phyloP scores from a whole-genome alignment of 306 rosid species.

The Prunus armeniaca region DNA sequence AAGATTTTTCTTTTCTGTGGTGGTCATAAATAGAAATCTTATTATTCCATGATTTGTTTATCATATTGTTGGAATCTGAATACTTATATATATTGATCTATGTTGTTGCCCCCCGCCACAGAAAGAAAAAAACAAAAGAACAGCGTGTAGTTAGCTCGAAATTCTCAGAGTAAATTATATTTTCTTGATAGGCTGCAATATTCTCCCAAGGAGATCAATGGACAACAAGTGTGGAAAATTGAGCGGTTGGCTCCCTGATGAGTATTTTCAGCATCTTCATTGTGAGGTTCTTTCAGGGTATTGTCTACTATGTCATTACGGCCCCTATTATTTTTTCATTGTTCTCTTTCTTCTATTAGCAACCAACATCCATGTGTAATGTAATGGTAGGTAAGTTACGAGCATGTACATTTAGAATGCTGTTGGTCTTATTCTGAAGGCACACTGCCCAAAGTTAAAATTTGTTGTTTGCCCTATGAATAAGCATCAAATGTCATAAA shows the following conservation, averaged over 20 bases:
- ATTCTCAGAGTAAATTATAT: neutral
- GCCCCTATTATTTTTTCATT: neutral
- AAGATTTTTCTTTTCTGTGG: neutral
- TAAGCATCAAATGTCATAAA: neutral
- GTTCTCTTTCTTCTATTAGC: neutral
- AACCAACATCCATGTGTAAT: conserved; percentile 5
- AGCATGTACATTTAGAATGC: neutral
- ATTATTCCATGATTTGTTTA: neutral
- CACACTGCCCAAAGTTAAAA: neutral
- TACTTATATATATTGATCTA: neutral
- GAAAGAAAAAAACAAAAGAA: neutral
- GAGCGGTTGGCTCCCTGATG: conserved; percentile 93
- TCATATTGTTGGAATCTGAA: neutral
- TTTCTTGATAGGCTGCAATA: conserved; percentile 71
- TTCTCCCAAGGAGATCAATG: conserved; percentile 62
- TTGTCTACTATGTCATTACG: neutral
- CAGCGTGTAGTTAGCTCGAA: neutral
- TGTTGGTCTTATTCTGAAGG: neutral
- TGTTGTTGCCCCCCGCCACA: neutral
- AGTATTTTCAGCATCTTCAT: conserved; percentile 24
- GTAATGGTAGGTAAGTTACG: neutral
- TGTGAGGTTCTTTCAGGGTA: conserved; percentile 24
- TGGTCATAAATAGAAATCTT: neutral
- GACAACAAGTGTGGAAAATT: conserved; percentile 66
- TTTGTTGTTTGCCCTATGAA: neutral